These are phyloP conservation scores for Aegilops bicornis DNA, from an alignment of 176 grass and related monocot species.

Conservation along the genomic window DNA sequence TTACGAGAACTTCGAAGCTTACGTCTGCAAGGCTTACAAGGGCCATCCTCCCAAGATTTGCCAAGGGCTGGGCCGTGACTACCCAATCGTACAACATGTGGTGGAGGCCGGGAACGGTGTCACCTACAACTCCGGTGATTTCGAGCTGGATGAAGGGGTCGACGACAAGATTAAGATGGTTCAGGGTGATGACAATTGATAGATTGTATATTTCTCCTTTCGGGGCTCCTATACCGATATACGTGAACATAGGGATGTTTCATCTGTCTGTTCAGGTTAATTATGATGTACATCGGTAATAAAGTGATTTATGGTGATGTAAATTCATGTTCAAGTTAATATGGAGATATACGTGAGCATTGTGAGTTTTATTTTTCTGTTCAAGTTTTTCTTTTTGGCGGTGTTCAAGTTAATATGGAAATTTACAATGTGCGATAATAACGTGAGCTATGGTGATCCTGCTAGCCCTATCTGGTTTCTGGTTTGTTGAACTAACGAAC, in stretches of 20 bases:
- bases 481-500: too few relatives aligned
- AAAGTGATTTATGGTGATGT: background rate
- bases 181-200: slow-evolving; percentile 8
- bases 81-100: background rate
- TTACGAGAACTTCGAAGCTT: slow-evolving; percentile 67
- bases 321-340: background rate
- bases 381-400: too few relatives aligned
- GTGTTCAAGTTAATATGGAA: too few relatives aligned
- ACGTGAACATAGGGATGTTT: background rate
- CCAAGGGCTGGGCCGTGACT: slow-evolving; percentile 21
- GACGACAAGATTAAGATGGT: slow-evolving; percentile 30
- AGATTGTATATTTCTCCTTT: background rate
- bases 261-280: background rate
- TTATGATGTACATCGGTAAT: background rate
- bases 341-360: background rate
- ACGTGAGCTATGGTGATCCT: too few relatives aligned
- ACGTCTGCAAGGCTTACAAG: slow-evolving; percentile 81
- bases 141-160: background rate
- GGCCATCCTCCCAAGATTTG: slow-evolving; percentile 56
- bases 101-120: slow-evolving; percentile 32
- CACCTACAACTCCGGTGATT: slow-evolving; percentile 29
- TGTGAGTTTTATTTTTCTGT: too few relatives aligned
- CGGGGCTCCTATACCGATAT: background rate
- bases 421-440: too few relatives aligned
- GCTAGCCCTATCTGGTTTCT: too few relatives aligned